Evolutionary conservation across 495 filamentous ascomycete species (phyloP).

Genomic region (Neurospora sp.): DNA sequence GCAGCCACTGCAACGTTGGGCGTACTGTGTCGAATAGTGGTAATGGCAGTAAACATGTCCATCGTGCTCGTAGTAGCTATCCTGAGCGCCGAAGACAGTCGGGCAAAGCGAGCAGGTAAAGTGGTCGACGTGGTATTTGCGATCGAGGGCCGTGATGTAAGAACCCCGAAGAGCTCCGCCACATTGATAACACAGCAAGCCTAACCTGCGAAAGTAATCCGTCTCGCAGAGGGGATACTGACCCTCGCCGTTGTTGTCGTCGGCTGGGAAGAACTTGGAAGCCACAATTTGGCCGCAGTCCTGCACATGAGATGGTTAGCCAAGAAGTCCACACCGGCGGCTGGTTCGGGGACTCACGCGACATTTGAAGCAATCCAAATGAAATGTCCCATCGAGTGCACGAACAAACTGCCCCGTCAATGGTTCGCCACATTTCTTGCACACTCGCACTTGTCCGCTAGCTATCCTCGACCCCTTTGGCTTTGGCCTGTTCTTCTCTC

Average conservation of each 20-base stretch:
- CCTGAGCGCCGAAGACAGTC: slow-evolving; percentile 92
- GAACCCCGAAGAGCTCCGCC: slow-evolving; percentile 90
- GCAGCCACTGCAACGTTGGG: slow-evolving; percentile 91
- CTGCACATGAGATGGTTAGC: slow-evolving; percentile 35
- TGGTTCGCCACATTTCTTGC: slow-evolving; percentile 77
- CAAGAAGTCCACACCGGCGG: slow-evolving; percentile 3
- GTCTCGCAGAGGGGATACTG: slow-evolving; percentile 97
- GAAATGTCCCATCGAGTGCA: slow-evolving; percentile 83
- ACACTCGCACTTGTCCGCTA: slow-evolving; percentile 51
- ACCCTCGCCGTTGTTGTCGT: slow-evolving; percentile 70
- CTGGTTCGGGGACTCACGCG: slow-evolving; percentile 50
- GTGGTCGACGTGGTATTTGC: slow-evolving; percentile 98
- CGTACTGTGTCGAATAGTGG: slow-evolving; percentile 97
- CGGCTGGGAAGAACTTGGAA: slow-evolving; percentile 95
- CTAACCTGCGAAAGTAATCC: slow-evolving; percentile 91
- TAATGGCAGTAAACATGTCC: slow-evolving; percentile 96
- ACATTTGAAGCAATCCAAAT: slow-evolving; percentile 97
- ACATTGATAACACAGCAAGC: slow-evolving; percentile 84
- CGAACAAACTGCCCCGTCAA: slow-evolving; percentile 94
- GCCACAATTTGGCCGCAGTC: slow-evolving; percentile 95
- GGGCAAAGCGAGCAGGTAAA: slow-evolving; percentile 98
- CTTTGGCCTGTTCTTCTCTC: slow-evolving; percentile 38
- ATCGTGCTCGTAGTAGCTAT: slow-evolving; percentile 98
- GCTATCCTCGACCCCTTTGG: slow-evolving; percentile 34
- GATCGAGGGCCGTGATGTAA: slow-evolving; percentile 95